Percentiles rank a stretch among this genome's conserved stretches.
These are phyloP conservation scores for Purshia tridentata DNA, from an alignment of 306 rosid species.

Conservation along the genomic window DNA sequence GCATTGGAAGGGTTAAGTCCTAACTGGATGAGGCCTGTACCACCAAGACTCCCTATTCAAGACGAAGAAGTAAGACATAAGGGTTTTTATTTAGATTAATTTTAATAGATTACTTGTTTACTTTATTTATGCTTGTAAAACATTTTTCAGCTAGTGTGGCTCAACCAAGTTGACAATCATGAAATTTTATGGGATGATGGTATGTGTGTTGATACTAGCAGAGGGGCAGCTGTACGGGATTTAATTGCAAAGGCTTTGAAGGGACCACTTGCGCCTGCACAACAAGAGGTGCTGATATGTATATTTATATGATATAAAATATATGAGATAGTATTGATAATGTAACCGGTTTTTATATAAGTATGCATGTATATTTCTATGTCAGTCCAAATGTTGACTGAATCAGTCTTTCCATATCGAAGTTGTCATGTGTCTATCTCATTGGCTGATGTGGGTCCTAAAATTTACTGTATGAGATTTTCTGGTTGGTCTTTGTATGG, in stretches of 20 bases:
- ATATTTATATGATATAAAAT: not conserved
- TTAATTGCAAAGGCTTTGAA: conserved; percentile 85
- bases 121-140: conserved; percentile 36
- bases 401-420: not conserved
- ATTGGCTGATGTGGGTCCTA: not conserved
- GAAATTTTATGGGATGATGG: conserved; percentile 95
- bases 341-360: not conserved
- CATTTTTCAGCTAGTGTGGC: conserved; percentile 91
- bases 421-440: not conserved
- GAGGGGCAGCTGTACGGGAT: conserved; percentile 94
- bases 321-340: not conserved
- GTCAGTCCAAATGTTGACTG: not conserved
- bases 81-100: conserved; percentile 5
- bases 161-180: conserved; percentile 77
- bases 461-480: not conserved
- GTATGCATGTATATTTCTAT: not conserved
- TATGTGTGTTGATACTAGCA: conserved; percentile 92
- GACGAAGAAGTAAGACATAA: conserved; percentile 70
- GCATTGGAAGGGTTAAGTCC: conserved; percentile 79
- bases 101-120: conserved; percentile 27
- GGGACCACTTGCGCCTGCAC: conserved; percentile 87
- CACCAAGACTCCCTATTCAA: conserved; percentile 85
- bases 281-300: conserved; percentile 71
- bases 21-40: conserved; percentile 88
- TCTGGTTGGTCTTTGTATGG: not conserved